These are phyloP conservation scores for Craspedostauros australis DNA, from an alignment of 108 stramenopile species.

Conservation along the genomic window DNA sequence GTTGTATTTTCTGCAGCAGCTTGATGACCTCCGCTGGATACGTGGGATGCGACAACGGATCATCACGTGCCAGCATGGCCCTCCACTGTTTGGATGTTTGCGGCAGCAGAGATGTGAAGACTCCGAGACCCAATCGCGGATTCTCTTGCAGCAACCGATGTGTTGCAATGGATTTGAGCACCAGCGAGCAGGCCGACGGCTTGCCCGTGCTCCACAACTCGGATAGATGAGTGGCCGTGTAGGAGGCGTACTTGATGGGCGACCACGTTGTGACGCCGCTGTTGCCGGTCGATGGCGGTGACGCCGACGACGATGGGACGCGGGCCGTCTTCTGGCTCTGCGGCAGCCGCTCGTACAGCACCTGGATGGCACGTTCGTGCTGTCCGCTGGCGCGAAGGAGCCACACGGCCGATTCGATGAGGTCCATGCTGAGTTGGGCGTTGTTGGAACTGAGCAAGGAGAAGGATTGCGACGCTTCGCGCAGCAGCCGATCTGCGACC, in stretches of 20 bases:
- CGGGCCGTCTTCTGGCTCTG: slow-evolving; percentile 13
- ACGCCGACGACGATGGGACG: neutral
- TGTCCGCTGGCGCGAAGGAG: slow-evolving; percentile 72
- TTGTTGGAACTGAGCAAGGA: slow-evolving; percentile 10
- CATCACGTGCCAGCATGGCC: slow-evolving; percentile 40
- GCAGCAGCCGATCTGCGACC: slow-evolving; percentile 58
- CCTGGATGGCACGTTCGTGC: slow-evolving; percentile 71
- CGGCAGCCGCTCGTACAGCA: slow-evolving; percentile 45
- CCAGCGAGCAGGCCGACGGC: slow-evolving; percentile 54
- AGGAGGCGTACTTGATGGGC: slow-evolving; percentile 83
- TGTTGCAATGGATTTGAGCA: slow-evolving; percentile 58
- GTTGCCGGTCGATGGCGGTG: no score
- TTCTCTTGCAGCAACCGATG: slow-evolving; percentile 63
- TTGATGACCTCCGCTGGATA: slow-evolving; percentile 62
- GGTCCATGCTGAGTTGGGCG: slow-evolving; percentile 42
- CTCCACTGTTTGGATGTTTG: slow-evolving; percentile 72
- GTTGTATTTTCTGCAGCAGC: slow-evolving; percentile 61
- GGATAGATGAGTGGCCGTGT: slow-evolving; percentile 72
- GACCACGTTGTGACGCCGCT: slow-evolving; percentile 77
- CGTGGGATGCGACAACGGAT: slow-evolving; percentile 57
- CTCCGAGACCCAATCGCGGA: slow-evolving; percentile 67
- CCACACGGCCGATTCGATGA: slow-evolving; percentile 81
- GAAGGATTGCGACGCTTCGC: slow-evolving; percentile 34
- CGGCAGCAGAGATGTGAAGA: slow-evolving; percentile 80
- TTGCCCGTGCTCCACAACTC: slow-evolving; percentile 71